Percentiles rank a stretch among this genome's conserved stretches.
Evolutionary conservation across 495 filamentous ascomycete genomes (phyloP).

Genomic region (Tetracladium marchalianum): DNA sequence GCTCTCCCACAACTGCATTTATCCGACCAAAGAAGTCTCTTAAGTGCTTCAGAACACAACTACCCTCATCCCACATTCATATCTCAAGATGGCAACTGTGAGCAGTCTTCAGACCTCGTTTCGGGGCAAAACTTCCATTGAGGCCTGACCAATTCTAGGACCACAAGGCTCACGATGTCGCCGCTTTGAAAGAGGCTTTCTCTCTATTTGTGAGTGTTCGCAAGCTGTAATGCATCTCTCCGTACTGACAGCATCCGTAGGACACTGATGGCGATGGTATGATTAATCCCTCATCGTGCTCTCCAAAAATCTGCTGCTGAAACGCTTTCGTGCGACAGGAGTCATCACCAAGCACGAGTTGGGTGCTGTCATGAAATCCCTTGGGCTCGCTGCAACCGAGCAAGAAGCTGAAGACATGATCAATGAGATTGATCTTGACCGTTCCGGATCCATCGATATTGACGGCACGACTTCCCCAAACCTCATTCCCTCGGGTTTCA

Average conservation of each 20-base stretch:
- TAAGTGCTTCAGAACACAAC: no score
- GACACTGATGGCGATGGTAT: slow-evolving; percentile 13
- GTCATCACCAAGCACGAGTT: slow-evolving; percentile 11
- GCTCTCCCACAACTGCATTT: no score
- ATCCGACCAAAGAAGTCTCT: no score
- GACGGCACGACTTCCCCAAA: slow-evolving; percentile 21
- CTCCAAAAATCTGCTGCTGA: not conserved
- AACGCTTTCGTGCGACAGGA: slow-evolving; percentile 1
- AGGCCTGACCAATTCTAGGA: no score
- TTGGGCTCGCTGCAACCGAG: slow-evolving; percentile 33
- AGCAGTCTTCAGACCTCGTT: no score
- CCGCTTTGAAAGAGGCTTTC: slow-evolving; percentile 7
- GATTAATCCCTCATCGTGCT: not conserved
- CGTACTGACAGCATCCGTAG: slow-evolving; percentile 4
- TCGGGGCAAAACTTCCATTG: no score
- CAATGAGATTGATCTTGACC: slow-evolving; percentile 35
- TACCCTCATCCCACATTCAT: no score
- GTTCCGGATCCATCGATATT: slow-evolving; percentile 36
- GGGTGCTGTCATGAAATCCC: slow-evolving; percentile 27
- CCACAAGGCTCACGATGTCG: no score
- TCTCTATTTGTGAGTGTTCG: slow-evolving; percentile 9
- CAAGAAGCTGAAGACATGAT: slow-evolving; percentile 36
- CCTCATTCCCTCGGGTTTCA: not conserved
- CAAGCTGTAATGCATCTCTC: not conserved
- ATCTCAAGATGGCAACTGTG: no score